Conservation (phyloP, 805 yeast species). For the Kuraishia floccosa region DNA sequence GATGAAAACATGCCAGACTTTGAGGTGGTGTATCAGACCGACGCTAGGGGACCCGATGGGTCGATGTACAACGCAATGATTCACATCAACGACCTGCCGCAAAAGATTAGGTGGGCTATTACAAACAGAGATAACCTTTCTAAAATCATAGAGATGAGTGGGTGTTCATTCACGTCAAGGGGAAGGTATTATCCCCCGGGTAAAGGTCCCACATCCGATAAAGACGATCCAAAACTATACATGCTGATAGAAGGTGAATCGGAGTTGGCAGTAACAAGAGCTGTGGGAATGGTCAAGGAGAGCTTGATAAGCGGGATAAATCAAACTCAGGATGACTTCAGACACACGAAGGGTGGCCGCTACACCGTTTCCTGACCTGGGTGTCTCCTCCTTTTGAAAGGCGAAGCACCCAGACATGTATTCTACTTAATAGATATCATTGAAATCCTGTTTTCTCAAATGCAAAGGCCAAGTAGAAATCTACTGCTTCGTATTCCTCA, state of each 20-base stretch:
- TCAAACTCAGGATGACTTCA: constrained; percentile 3
- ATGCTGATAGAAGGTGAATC: constrained; percentile 67
- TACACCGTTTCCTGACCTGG: constrained; percentile 4
- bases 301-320: constrained; percentile 39
- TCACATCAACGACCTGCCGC: constrained; percentile 78
- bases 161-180: constrained; percentile 68
- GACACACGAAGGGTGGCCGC: constrained; percentile 3
- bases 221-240: constrained; percentile 65
- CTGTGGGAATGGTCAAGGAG: constrained; percentile 45
- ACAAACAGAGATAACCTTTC: constrained; percentile 54
- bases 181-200: constrained; percentile 70
- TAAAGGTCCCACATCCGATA: constrained; percentile 34
- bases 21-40: constrained; percentile 31
- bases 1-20: constrained; percentile 24
- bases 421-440: background rate
- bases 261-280: constrained; percentile 44
- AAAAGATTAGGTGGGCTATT: constrained; percentile 66
- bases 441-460: constrained; percentile 39
- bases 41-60: constrained; percentile 31
- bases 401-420: background rate
- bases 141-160: constrained; percentile 58
- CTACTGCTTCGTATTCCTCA: constrained; percentile 76
- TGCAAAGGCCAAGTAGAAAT: constrained; percentile 78
- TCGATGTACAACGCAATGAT: constrained; percentile 54
- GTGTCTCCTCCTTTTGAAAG: background rate